Evolutionary conservation across 1,284 basidiomycete genomes (phyloP).

Genomic region (Trichosporon sp.): DNA sequence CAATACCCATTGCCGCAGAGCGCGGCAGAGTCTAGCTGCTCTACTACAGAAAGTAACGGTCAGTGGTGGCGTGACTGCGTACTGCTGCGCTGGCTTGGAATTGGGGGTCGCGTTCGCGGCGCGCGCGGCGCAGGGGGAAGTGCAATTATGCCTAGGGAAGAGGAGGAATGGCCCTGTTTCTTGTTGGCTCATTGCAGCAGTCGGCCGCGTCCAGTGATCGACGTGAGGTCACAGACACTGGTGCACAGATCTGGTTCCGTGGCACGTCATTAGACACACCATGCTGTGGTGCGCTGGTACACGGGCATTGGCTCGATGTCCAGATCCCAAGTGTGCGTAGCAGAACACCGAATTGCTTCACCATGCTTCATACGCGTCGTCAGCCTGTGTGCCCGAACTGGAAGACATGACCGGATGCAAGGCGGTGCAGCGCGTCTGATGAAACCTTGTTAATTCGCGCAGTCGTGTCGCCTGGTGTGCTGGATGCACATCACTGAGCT

Average conservation of each 20-base stretch:
- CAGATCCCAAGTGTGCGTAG: too few relatives aligned
- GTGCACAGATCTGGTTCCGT: background rate
- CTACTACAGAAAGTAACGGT: background rate
- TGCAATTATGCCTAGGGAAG: background rate
- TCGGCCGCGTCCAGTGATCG: background rate
- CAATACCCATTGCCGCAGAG: background rate
- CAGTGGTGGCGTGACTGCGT: conserved; percentile 2
- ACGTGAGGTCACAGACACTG: background rate
- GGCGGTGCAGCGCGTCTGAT: background rate
- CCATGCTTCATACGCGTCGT: background rate
- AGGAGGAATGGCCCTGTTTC: background rate
- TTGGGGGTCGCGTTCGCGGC: background rate
- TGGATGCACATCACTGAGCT: background rate
- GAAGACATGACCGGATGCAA: background rate
- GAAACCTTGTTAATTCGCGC: background rate
- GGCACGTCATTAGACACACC: background rate
- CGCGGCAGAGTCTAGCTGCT: background rate
- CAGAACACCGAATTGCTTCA: background rate
- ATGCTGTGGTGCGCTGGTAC: too few relatives aligned
- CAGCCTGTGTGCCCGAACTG: background rate
- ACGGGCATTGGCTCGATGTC: too few relatives aligned
- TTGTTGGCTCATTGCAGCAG: background rate
- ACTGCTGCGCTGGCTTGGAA: conserved; percentile 1
- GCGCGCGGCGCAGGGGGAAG: background rate
- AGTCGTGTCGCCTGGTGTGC: background rate